Evolutionary conservation across 2,329 filamentous ascomycete species (phyloP).

Genomic region (Stagonosporopsis rhizophila): DNA sequence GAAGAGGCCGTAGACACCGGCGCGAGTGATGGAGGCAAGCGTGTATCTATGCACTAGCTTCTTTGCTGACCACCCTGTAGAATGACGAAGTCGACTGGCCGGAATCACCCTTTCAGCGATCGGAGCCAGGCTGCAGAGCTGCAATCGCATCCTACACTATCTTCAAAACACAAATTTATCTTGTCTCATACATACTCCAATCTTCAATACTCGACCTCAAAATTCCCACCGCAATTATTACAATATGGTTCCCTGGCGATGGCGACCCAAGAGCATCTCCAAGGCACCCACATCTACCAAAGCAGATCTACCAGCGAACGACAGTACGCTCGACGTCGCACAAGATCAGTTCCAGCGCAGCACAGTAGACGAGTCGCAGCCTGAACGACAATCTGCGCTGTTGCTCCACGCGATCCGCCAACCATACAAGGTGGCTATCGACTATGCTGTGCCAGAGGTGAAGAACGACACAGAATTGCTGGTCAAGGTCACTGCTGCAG

Average conservation of each 20-base stretch:
- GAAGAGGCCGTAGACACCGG: slow-evolving; percentile 19
- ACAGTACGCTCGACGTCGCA: background rate
- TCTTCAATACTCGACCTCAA: background rate
- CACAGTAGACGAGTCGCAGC: slow-evolving; percentile 5
- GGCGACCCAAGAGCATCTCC: slow-evolving; percentile 24
- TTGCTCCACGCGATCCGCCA: slow-evolving; percentile 60
- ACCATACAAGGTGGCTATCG: slow-evolving; percentile 56
- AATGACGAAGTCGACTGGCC: slow-evolving; percentile 13
- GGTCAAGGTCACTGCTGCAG: slow-evolving; percentile 69
- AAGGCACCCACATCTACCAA: slow-evolving; percentile 6
- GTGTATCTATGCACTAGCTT: slow-evolving; percentile 8
- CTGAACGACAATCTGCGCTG: slow-evolving; percentile 55
- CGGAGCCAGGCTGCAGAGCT: background rate
- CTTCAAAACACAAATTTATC: background rate
- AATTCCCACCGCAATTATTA: background rate
- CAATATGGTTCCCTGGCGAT: slow-evolving; percentile 22
- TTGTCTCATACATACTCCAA: background rate
- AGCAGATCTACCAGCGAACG: background rate
- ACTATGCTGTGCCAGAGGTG: slow-evolving; percentile 58
- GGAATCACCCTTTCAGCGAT: slow-evolving; percentile 6
- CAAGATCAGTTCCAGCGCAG: slow-evolving; percentile 22
- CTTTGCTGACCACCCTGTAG: slow-evolving; percentile 1
- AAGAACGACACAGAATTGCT: slow-evolving; percentile 62
- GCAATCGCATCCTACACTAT: background rate
- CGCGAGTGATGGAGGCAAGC: background rate